Evolutionary conservation across 768 basidiomycete species (phyloP), one percentile per base, ranked within the genome.

Genomic region (Brasilioporus rufonigricans): DNA sequence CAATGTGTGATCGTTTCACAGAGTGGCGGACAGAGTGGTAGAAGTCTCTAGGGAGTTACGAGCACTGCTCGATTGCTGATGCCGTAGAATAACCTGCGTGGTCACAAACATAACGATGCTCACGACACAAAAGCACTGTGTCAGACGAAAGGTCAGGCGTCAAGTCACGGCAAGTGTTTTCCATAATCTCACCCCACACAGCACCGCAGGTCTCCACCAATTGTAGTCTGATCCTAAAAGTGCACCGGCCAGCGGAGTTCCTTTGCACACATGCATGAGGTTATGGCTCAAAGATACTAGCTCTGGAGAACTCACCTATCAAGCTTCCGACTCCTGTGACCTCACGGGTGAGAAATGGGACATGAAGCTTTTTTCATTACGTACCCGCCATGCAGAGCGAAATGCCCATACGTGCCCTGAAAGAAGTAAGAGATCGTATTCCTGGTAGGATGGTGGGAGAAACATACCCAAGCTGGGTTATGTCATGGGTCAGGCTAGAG

Each of bases 141-240:
- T 40, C n/a, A 39, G 5, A 41, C 32, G 6, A 33, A 32, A 23
- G 19, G 31, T 61, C 52, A 62, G 48, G 23, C 5, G 27, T n/a
- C 31, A 36, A 24, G 41, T 6, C 33, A 39, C 16, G 41, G 9
- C 23, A 43, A n/a, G 3, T n/a, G 19, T 47, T 21, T 5, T 16
- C 44, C 21, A 44, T 32, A 41, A 16, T 45, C 62, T 55, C 57
- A 75, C 69, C 51, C 81, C 83, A 36, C 78, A 72, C 58, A 83
- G 81, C 19, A 82, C 54, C 9, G 77, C 76, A 5, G 83, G 80
- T 44, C 73, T 71, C 80, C 80, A 84, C 84, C 84, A 86, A 2
- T 67, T 55, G 53, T 78, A 83, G 8, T 71, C 61, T n/a, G 72
- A 56, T 2, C 80, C 75, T 3, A 86, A 69, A n/a, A 85, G 69